Evolutionary conservation across 2,329 filamentous ascomycete species (phyloP).

Genomic region (Rugonectria rugulosa): DNA sequence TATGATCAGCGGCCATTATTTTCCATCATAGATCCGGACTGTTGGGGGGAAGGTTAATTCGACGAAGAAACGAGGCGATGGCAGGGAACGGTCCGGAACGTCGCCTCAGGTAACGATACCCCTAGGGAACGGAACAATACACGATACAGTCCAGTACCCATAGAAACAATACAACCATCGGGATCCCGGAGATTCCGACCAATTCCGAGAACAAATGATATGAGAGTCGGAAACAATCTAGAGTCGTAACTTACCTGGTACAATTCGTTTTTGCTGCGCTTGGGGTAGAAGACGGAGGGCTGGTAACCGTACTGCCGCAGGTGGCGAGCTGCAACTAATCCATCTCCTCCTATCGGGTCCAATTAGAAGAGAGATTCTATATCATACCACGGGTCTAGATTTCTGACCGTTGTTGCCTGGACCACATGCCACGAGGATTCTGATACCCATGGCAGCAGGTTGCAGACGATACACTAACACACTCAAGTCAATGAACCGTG

Average conservation of each 20-base stretch:
- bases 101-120: constrained; percentile 20
- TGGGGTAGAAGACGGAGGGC: constrained; percentile 91
- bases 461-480: constrained; percentile 82
- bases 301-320: constrained; percentile 91
- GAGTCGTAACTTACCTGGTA: constrained; percentile 69
- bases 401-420: constrained; percentile 75
- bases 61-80: constrained; percentile 7
- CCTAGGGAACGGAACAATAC: constrained; percentile 26
- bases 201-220: neutral
- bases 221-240: constrained; percentile 16
- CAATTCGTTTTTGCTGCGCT: constrained; percentile 87
- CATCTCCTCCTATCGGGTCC: constrained; percentile 85
- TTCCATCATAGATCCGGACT: constrained; percentile 4
- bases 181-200: constrained; percentile 15
- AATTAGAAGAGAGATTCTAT: neutral
- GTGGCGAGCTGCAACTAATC: constrained; percentile 91
- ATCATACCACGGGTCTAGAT: neutral
- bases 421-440: constrained; percentile 88
- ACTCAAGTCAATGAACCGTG: constrained; percentile 3
- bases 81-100: constrained; percentile 11
- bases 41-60: constrained; percentile 9
- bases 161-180: constrained; percentile 31
- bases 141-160: constrained; percentile 24
- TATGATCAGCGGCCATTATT: constrained; percentile 39
- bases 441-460: constrained; percentile 73